A percentile compares a stretch with the other conserved stretches of the same genome.
phyloP scores from a whole-genome alignment of 2,329 filamentous ascomycete species.

The Venturia effusa region DNA sequence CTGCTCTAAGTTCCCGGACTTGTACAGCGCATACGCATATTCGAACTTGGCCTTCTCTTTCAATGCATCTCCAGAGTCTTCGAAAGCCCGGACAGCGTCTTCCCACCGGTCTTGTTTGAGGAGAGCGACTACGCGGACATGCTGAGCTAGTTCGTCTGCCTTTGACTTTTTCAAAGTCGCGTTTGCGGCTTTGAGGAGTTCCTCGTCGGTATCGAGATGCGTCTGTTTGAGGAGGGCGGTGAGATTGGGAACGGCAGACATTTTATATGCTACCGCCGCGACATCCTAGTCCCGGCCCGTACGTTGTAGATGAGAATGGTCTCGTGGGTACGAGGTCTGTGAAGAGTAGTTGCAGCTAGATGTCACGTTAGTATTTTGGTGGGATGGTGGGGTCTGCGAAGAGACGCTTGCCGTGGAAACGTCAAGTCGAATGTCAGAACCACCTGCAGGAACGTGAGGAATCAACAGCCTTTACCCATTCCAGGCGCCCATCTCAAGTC shows the following conservation, averaged over 20 bases:
- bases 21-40: slow-evolving; percentile 76
- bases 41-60: slow-evolving; percentile 54
- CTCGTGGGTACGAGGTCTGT: neutral
- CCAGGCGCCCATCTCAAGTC: too few relatives aligned
- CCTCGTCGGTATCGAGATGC: slow-evolving; percentile 59
- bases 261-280: neutral
- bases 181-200: slow-evolving; percentile 57
- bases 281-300: neutral
- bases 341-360: neutral
- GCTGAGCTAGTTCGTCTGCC: slow-evolving; percentile 48
- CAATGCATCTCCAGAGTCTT: slow-evolving; percentile 50
- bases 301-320: neutral
- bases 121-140: slow-evolving; percentile 62
- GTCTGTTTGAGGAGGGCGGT: slow-evolving; percentile 45
- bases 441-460: too few relatives aligned
- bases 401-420: neutral
- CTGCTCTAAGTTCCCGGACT: slow-evolving; percentile 56
- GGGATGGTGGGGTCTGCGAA: neutral
- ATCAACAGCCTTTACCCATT: neutral
- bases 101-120: slow-evolving; percentile 75
- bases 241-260: slow-evolving; percentile 24
- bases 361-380: neutral
- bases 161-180: slow-evolving; percentile 48
- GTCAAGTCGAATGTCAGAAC: neutral
- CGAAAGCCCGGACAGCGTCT: slow-evolving; percentile 60